Evolutionary conservation across 768 basidiomycete genomes (phyloP), one percentile per base, ranked within the genome.

Genomic region (Xanthoconium purpureum): DNA sequence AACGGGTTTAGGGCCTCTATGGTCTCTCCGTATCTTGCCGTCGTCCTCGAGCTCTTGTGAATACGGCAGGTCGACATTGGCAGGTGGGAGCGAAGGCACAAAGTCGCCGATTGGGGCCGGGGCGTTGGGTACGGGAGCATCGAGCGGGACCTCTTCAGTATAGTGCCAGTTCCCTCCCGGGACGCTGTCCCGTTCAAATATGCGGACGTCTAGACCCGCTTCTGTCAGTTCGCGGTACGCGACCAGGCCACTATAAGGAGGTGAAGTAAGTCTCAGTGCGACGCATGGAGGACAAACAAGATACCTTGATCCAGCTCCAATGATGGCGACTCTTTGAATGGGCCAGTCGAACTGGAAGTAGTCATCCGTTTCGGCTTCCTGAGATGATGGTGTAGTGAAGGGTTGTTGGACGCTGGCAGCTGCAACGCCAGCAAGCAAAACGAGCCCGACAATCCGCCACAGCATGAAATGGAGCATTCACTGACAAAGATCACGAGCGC

Each of bases 241-340:
- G 13, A 50, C 30, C 24, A 63, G 10, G 3, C 55, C 62, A 38
- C 63, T 64, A 33, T 10, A 39, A 12, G 15, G 24, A 54, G 14
- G 9, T 20, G 2, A 40, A 6, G 30, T 47, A 42, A 58, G 50
- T 14, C 1, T 6, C 9, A n/a, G 18, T 28, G 35, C 12, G 10
- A 43, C 6, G 18, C 18, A 9, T 30, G 24, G 7, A 30, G 20
- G 20, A 10, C 17, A 40, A 2, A 20, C 2, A 12, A 5, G 13
- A 38, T 7, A 63, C 62, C 62, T 52, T 47, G 62, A 55, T 4
- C 62, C 62, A 14, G 62, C 63, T 3, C 63, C 63, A 5, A 63
- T 52, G 29, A 57, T 18, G 9, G 55, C 62, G n/a, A 63, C 62
- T 47, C 13, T 56, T 36, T 28, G 53, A 18, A 63, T 60, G 17